Evolutionary conservation across 1,284 basidiomycete genomes (phyloP).

Genomic region (Rhodotorula sp.): DNA sequence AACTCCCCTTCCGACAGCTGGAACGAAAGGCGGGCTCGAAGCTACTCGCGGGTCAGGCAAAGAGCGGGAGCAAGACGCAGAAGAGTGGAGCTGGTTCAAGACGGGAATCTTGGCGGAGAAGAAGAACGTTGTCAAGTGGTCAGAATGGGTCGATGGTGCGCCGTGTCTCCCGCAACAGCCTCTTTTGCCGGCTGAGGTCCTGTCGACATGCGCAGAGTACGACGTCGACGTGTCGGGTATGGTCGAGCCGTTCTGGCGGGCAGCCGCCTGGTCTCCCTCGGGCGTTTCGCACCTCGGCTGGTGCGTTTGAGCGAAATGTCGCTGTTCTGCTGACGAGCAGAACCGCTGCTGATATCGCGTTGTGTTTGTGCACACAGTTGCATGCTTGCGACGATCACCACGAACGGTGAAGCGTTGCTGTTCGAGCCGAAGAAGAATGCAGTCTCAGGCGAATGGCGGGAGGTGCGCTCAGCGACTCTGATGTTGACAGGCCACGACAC

Average conservation of each 20-base stretch:
- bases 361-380: constrained; percentile 4
- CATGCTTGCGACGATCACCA: constrained; percentile 25
- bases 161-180: not conserved
- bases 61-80: constrained; percentile 1
- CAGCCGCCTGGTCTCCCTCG: constrained; percentile 25
- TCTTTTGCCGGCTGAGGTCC: not conserved
- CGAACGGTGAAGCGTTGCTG: constrained; percentile 24
- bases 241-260: constrained; percentile 17
- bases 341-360: not conserved
- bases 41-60: constrained; percentile 9
- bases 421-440: constrained; percentile 29
- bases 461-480: constrained; percentile 3
- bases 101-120: constrained; percentile 18
- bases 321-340: not conserved
- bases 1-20: not conserved
- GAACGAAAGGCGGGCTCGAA: not conserved
- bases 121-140: constrained; percentile 27
- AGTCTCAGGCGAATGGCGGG: constrained; percentile 25
- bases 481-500: not conserved
- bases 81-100: constrained; percentile 1
- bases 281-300: constrained; percentile 25
- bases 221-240: constrained; percentile 8
- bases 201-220: not conserved
- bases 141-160: constrained; percentile 29
- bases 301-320: not conserved